Conservation (phyloP, 306 rosid species). For the Gillenia trifoliata region DNA sequence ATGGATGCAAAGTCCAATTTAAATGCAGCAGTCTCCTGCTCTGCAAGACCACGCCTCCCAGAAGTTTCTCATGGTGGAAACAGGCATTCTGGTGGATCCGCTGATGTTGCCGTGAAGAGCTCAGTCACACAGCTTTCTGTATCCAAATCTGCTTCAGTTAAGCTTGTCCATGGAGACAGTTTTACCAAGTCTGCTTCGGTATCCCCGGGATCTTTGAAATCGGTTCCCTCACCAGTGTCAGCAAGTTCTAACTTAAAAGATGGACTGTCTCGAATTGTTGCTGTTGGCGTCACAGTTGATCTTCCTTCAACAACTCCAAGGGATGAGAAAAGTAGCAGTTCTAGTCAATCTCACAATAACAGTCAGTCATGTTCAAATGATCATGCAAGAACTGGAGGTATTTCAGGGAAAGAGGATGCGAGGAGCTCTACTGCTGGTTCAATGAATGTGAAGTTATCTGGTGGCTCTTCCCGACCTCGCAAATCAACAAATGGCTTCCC, state of each 20-base stretch:
- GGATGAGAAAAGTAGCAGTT: slow-evolving; percentile 87
- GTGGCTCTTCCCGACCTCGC: slow-evolving; percentile 54
- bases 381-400: slow-evolving; percentile 54
- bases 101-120: slow-evolving; percentile 57
- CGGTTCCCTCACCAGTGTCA: slow-evolving; percentile 30
- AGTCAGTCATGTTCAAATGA: slow-evolving; percentile 84
- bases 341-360: slow-evolving; percentile 88
- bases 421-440: slow-evolving; percentile 82
- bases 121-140: slow-evolving; percentile 39
- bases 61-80: slow-evolving; percentile 65
- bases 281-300: slow-evolving; percentile 48
- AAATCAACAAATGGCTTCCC: slow-evolving; percentile 65
- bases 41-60: slow-evolving; percentile 39
- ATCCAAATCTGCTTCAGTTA: slow-evolving; percentile 51
- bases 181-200: slow-evolving; percentile 44
- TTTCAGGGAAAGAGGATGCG: slow-evolving; percentile 63
- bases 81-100: slow-evolving; percentile 43
- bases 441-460: slow-evolving; percentile 34
- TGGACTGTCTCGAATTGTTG: slow-evolving; percentile 37
- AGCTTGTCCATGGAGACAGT: slow-evolving; percentile 51
- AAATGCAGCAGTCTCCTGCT: slow-evolving; percentile 58
- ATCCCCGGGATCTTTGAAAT: slow-evolving; percentile 56
- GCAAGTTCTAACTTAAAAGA: slow-evolving; percentile 49
- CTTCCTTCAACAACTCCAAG: slow-evolving; percentile 48
- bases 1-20: slow-evolving; percentile 71